phyloP scores from a whole-genome alignment of 2,329 filamentous ascomycete species.

The Chaetomium strumarium region DNA sequence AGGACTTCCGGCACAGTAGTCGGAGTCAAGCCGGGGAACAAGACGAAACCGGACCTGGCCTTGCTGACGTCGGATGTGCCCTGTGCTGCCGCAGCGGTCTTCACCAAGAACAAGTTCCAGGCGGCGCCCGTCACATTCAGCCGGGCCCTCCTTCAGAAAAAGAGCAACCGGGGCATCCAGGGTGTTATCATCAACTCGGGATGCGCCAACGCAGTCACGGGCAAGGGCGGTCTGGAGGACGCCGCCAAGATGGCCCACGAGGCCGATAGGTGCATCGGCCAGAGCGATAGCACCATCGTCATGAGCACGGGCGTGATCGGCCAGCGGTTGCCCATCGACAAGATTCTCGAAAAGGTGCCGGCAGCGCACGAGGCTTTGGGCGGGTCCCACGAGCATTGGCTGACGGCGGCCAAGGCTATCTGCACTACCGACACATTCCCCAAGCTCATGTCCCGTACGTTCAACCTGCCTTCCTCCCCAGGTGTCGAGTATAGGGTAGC shows the following conservation, averaged over 20 bases:
- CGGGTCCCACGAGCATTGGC: conserved; percentile 76
- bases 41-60: conserved; percentile 82
- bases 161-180: conserved; percentile 63
- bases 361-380: conserved; percentile 66
- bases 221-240: conserved; percentile 82
- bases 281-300: conserved; percentile 64
- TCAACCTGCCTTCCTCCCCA: conserved; percentile 75
- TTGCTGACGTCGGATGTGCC: conserved; percentile 81
- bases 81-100: conserved; percentile 84
- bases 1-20: conserved; percentile 80
- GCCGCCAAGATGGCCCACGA: conserved; percentile 74
- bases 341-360: conserved; percentile 80
- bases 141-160: conserved; percentile 61
- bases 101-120: conserved; percentile 98
- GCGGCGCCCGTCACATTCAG: conserved; percentile 90
- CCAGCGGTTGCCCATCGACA: conserved; percentile 83
- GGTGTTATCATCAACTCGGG: conserved; percentile 91
- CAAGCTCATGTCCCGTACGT: conserved; percentile 81
- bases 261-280: conserved; percentile 60
- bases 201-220: conserved; percentile 95
- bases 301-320: conserved; percentile 99
- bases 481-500: conserved; percentile 74
- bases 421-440: conserved; percentile 99
- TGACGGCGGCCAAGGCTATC: conserved; percentile 80
- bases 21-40: conserved; percentile 90